These are phyloP conservation scores for Septoria linicola DNA, from an alignment of 2,329 filamentous ascomycete species.

Conservation along the genomic window DNA sequence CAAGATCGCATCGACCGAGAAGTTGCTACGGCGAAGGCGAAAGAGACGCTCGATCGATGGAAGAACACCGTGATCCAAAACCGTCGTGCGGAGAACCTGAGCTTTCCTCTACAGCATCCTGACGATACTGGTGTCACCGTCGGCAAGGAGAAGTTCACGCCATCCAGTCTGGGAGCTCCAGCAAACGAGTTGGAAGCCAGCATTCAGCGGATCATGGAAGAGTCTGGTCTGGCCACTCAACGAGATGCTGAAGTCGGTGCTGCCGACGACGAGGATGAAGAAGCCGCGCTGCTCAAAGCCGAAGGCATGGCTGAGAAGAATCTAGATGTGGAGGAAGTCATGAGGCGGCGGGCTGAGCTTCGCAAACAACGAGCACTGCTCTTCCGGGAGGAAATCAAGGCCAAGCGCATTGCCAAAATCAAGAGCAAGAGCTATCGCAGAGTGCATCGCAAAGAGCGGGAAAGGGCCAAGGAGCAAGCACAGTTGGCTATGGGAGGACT, in stretches of 20 bases:
- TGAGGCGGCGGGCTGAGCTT: conserved; percentile 69
- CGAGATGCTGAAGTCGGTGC: conserved; percentile 47
- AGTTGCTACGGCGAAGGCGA: conserved; percentile 85
- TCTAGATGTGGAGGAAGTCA: conserved; percentile 69
- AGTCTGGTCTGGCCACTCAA: conserved; percentile 69
- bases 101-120: conserved; percentile 75
- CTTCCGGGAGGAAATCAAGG: conserved; percentile 82
- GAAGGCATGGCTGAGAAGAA: conserved; percentile 70
- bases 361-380: conserved; percentile 79
- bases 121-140: conserved; percentile 61
- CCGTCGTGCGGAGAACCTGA: conserved; percentile 82
- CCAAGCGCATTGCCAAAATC: conserved; percentile 96
- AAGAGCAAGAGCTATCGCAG: conserved; percentile 95
- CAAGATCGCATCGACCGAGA: conserved; percentile 80
- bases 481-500: conserved; percentile 56
- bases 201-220: conserved; percentile 84
- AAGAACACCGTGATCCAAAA: conserved; percentile 93
- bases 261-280: conserved; percentile 53
- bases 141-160: conserved; percentile 65
- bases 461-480: conserved; percentile 58
- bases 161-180: conserved; percentile 57
- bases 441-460: conserved; percentile 78
- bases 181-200: conserved; percentile 80
- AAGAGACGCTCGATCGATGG: conserved; percentile 87
- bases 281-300: conserved; percentile 66